Percentiles rank a stretch among this genome's conserved stretches.
Conservation (phyloP, 805 yeast species). For the Candida tallmaniae region DNA sequence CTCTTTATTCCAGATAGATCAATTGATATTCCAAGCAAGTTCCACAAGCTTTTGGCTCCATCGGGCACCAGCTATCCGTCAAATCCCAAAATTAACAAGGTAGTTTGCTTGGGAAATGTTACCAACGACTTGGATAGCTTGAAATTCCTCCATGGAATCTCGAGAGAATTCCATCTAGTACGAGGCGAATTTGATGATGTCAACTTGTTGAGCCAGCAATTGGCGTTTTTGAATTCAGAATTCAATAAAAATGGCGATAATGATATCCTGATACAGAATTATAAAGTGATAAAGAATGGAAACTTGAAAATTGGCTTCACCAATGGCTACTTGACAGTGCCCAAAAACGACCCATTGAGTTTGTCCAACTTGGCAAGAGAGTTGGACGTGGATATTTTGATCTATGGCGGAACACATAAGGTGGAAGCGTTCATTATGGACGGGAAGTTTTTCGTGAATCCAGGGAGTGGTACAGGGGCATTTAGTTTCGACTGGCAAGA, state of each 20-base stretch:
- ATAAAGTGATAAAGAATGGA: constrained; percentile 63
- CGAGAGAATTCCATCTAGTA: constrained; percentile 71
- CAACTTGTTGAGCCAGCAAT: constrained; percentile 29
- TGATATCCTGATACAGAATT: constrained; percentile 54
- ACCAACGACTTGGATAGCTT: constrained; percentile 62
- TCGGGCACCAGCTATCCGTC: constrained; percentile 37
- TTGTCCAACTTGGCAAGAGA: constrained; percentile 79
- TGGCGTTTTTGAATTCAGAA: constrained; percentile 4
- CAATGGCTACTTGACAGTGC: constrained; percentile 79
- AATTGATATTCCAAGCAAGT: constrained; percentile 55
- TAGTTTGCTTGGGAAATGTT: constrained; percentile 79
- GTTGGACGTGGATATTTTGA: constrained; percentile 83
- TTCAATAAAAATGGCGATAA: constrained; percentile 15
- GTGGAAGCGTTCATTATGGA: constrained; percentile 93
- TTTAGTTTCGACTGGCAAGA: constrained; percentile 59
- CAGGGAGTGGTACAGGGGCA: constrained; percentile 97
- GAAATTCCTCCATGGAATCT: constrained; percentile 59
- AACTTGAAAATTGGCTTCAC: constrained; percentile 77
- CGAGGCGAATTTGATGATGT: constrained; percentile 77
- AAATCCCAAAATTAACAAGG: constrained; percentile 72
- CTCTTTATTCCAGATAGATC: constrained; percentile 87
- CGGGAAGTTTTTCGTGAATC: constrained; percentile 90
- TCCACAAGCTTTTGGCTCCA: constrained; percentile 73
- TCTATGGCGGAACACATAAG: constrained; percentile 91
- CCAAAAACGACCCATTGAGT: constrained; percentile 82